A percentile compares a stretch with the other conserved stretches of the same genome.
Evolutionary conservation across 208 protist species (phyloP).

Genomic region (Leishmania martiniquensis): DNA sequence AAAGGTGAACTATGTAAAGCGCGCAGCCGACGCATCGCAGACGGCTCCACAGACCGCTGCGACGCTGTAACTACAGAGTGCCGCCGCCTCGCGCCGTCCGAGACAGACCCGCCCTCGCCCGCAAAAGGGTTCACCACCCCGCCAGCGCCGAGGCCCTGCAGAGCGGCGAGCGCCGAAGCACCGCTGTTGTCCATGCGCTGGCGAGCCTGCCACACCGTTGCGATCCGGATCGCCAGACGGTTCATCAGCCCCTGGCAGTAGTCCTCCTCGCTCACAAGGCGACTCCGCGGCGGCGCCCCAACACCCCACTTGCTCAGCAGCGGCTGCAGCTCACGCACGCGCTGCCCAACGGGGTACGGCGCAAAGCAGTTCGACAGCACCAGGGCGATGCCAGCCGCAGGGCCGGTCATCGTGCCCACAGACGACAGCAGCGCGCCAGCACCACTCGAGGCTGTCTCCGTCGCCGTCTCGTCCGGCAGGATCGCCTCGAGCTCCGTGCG

Average conservation of each 20-base stretch:
- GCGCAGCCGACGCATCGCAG: neutral
- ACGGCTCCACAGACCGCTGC: neutral
- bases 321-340: constrained; percentile 6
- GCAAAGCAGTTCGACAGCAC: constrained; percentile 46
- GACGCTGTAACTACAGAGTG: neutral
- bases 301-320: constrained; percentile 4
- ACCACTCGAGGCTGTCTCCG: constrained; percentile 15
- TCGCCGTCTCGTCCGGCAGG: constrained; percentile 27
- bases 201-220: neutral
- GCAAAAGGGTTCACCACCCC: neutral
- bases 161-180: constrained; percentile 11
- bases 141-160: neutral
- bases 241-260: constrained; percentile 3
- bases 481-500: constrained; percentile 52
- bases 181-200: constrained; percentile 16
- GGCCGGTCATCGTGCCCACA: constrained; percentile 20
- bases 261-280: constrained; percentile 1
- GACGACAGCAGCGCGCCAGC: constrained; percentile 30
- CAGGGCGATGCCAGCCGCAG: constrained; percentile 21
- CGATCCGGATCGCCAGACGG: neutral
- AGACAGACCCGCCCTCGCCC: neutral
- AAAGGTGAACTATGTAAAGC: no score
- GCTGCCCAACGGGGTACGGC: constrained; percentile 31
- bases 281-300: constrained; percentile 2
- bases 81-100: neutral